Conservation (phyloP, 768 basidiomycete species). For the Piloderma croceum region DNA sequence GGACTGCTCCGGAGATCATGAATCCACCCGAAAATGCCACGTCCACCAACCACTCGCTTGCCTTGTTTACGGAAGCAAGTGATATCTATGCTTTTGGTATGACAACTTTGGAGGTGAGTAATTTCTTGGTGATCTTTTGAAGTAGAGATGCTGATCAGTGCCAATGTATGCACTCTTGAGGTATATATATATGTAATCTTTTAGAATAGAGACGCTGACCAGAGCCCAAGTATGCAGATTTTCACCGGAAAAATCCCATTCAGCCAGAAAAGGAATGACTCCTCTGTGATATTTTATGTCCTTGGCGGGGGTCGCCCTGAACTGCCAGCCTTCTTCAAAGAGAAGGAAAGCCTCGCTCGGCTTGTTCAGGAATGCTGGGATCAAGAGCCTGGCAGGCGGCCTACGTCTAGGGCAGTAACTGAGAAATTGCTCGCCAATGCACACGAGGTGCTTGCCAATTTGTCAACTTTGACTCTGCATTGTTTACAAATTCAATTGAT, state of each 20-base stretch:
- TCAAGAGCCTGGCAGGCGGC: constrained; percentile 9
- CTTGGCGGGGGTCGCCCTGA: constrained; percentile 15
- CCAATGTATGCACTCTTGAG: too few relatives aligned
- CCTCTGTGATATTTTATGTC: constrained; percentile 17
- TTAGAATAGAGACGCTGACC: too few relatives aligned
- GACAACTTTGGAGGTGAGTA: constrained; percentile 24
- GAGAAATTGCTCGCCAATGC: constrained; percentile 1
- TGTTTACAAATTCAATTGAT: too few relatives aligned
- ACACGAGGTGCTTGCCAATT: too few relatives aligned
- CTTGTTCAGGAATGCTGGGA: constrained; percentile 16
- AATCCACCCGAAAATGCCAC: constrained; percentile 11
- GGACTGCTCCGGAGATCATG: constrained; percentile 31
- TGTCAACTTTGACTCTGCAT: too few relatives aligned
- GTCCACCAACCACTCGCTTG: background rate
- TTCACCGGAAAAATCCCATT: constrained; percentile 16
- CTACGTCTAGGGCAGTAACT: constrained; percentile 4
- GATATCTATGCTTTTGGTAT: constrained; percentile 26
- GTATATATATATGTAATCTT: too few relatives aligned
- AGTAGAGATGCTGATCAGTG: too few relatives aligned
- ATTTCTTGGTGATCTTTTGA: too few relatives aligned
- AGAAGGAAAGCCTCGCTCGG: constrained; percentile 3
- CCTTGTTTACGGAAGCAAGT: constrained; percentile 10
- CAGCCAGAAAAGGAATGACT: constrained; percentile 18
- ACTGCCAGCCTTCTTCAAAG: constrained; percentile 9
- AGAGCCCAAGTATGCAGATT: too few relatives aligned